phyloP scores from a whole-genome alignment of 208 protist species.

The Tritrichomonas musculus region DNA sequence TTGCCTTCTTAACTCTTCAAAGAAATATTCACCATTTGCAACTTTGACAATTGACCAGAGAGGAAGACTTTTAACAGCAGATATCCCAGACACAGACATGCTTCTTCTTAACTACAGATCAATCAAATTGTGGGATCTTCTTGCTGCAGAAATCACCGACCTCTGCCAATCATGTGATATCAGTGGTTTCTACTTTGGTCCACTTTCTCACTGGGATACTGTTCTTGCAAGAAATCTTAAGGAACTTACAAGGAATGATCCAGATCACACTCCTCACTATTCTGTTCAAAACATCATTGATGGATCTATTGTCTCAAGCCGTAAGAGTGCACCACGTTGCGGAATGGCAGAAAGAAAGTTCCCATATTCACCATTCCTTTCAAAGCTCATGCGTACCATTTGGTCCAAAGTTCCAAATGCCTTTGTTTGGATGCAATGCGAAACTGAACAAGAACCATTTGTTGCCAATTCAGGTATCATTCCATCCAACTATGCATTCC shows the following conservation, averaged over 20 bases:
- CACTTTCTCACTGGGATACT: not conserved
- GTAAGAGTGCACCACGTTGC: not conserved
- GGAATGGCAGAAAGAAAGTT: not conserved
- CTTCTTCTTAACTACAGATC: not conserved
- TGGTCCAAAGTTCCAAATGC: not conserved
- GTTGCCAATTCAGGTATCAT: not conserved
- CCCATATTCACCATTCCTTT: conserved; percentile 2
- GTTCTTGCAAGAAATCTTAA: not conserved
- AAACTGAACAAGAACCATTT: not conserved
- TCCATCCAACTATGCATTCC: not conserved
- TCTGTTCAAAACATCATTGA: not conserved
- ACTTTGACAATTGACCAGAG: not conserved
- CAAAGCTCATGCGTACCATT: not conserved
- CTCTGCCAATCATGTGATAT: not conserved
- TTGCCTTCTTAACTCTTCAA: not conserved
- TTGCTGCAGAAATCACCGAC: not conserved
- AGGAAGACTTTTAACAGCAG: not conserved
- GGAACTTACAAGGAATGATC: conserved; percentile 2
- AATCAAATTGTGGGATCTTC: not conserved
- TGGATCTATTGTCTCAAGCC: not conserved
- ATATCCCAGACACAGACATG: not conserved
- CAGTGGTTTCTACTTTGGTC: not conserved
- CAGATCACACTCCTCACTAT: conserved; percentile 9
- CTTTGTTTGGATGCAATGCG: conserved; percentile 31
- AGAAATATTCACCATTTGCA: not conserved